Base-by-base conservation (phyloP, 164 flowering plant genomes). In the Chimonanthus salicifolius region DNA sequence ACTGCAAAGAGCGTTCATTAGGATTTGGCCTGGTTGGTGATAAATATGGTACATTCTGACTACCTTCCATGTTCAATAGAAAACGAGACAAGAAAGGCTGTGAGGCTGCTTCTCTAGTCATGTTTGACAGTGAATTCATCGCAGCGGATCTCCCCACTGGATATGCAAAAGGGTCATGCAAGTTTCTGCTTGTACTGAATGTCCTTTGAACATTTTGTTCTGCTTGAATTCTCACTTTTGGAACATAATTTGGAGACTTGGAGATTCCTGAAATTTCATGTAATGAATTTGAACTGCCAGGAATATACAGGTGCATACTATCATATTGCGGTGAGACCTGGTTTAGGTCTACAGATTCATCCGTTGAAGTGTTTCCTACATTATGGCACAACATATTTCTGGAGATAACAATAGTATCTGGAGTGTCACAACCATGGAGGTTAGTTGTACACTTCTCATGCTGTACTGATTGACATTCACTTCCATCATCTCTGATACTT, bases 31-130 rank as follows among this genome's bases (percentile, higher is more conserved):
- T 11, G 49, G 68, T 10, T 48, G 74, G 81, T 13, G 76, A 45
- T 10, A 62, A 70, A 71, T 54, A 75, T 21, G 75, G 78, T 58
- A 68, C 71, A 58, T 77, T 75, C 51, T 67, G 49, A 70, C 74
- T 72, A 64, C 72, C 47, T 64, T 45, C 83, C 70, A 71, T 73
- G 76, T 58, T 76, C 33, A 10, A 44, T 47, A 63, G 49, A 54
- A 65, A 73, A 67, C 50, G 65, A 65, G 84, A 75, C 70, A 81
- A 44, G 7, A 71, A 74, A 70, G 79, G 71, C 72, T 77, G 81
- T 18, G 68, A 51, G 73, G 62, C 54, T 65, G 78, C 47, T 49
- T 58, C 69, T 49, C 58, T 58, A 5, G 71, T 58, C 18, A 66
- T 49, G 74, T 78, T 71, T 58, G 33, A 54, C 65, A 18, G 48